Percentiles rank a stretch among this genome's conserved stretches.
phyloP scores from a whole-genome alignment of 768 basidiomycete species.

The Lactarius psammicola region DNA sequence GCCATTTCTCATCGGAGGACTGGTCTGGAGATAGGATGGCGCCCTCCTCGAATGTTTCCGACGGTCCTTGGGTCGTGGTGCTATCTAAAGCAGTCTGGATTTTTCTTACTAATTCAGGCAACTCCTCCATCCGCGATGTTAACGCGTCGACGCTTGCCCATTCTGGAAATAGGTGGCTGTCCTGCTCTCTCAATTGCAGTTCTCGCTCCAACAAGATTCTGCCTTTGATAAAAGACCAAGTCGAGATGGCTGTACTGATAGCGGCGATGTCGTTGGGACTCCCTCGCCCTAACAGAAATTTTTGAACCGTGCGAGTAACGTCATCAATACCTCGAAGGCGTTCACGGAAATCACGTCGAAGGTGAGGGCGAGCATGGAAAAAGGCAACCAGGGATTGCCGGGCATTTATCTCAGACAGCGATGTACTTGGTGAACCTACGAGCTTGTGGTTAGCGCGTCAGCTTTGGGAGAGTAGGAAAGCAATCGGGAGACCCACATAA shows the following conservation, averaged over 20 bases:
- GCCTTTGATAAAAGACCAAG: constrained; percentile 54
- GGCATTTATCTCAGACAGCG: constrained; percentile 63
- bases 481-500: constrained; percentile 53
- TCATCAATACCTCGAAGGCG: constrained; percentile 63
- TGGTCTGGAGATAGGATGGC: constrained; percentile 23
- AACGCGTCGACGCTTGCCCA: constrained; percentile 59
- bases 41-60: constrained; percentile 31
- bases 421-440: constrained; percentile 83
- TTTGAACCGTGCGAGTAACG: constrained; percentile 71
- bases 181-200: constrained; percentile 44
- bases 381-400: constrained; percentile 77
- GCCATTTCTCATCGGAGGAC: constrained; percentile 32
- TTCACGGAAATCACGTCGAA: constrained; percentile 61
- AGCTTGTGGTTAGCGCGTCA: constrained; percentile 11
- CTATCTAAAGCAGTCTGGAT: constrained; percentile 49
- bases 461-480: background rate
- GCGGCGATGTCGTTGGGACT: constrained; percentile 62
- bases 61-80: constrained; percentile 1
- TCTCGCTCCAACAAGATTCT: constrained; percentile 56
- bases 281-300: constrained; percentile 67
- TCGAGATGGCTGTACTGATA: constrained; percentile 58
- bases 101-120: constrained; percentile 51
- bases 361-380: constrained; percentile 58
- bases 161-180: constrained; percentile 35
- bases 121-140: constrained; percentile 49